Base-by-base conservation (phyloP, 192 early-diverging fungal species). In the Phlyctochytrium planicorne region DNA sequence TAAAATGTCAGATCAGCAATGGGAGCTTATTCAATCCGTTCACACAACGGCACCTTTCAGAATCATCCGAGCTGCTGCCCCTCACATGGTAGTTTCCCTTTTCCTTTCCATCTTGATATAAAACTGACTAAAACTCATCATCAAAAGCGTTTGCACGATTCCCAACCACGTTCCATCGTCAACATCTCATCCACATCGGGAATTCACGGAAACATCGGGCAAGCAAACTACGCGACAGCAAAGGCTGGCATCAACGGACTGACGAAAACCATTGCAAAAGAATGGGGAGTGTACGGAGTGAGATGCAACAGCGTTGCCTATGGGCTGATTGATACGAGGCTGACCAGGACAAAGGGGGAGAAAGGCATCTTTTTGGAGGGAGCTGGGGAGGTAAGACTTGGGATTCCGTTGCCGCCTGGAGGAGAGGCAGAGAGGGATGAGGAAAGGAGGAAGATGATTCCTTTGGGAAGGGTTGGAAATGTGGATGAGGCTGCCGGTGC, bases 41-140 rank as follows among this genome's bases (percentile, higher is more conserved):
- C 86, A 87, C 75, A 87, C 82, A 70, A 82, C 77, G 59, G 83
- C 86, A 0, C 86, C 86, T 33, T 87, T 87, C 81, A 78, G 84
- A 20, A 85, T 87, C 64, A 62, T 87, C 34, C 80, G 83, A 56
- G 85, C 86, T 57, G 84, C 86, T 59, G 53, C 86, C 23, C 53
- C 69, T 14, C 76, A 87, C 59, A 73, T 87, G 40, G 40, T 47
- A 47, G 40, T 6, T 47, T 47, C 20, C 20, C 10, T 47, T 47
- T 47, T 14, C 40, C 10, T 20, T 6, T 14, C 40, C 6, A 14
- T 47, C 40, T 14, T 47, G 10, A 47, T 20, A 14, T 6, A 47
- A 47, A 20, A 47, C n/a, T n/a, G 20, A 20, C 40, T 47, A 47
- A 47, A 47, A 14, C 10, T 6, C 6, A 47, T 14, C 6, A 14